Evolutionary conservation across 2,329 filamentous ascomycete genomes (phyloP), one percentile per base, ranked within the genome.

Genomic region (Penicillium sp.): DNA sequence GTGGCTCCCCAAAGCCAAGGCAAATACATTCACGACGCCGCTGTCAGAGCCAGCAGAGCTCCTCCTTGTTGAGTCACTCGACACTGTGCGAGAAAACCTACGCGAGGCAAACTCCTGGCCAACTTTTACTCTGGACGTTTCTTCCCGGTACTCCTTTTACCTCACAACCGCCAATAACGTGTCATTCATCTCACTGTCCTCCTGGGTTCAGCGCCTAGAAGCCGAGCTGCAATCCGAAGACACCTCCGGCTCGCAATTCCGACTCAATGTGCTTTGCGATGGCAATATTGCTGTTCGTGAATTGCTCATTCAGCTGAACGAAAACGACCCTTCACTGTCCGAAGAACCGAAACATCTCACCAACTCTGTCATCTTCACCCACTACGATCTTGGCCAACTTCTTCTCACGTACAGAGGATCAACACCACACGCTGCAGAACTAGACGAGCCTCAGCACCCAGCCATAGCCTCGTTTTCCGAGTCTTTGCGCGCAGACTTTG

Each of bases 101-200:
- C 58, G 60, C 47, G 53, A 66, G 50, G 18, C 54, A 45, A 59
- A 64, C 38, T 69, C 68, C 38, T 83, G 77, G 71, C 81, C 83
- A 14, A 79, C 77, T 3, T 83, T 87, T 63, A 84, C 82, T 0
- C 66, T 72, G 18, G 83, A 85, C 61, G 69, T 79, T 2, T 73
- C 75, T 35, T 82, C 81, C 47, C 77, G 79, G 30, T 84, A 86
- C 64, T 79, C 77, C 16, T 79, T 86, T 59, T 85, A 84, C 62
- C 76, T 84, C 28, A 84, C 83, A 1, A 79, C 80, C 23, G 69
- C 76, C 16, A 76, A 69, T 7, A 82, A 79, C 23, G 77, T 86
- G 4, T 79, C 74, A 58, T 82, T 75, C 59, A 66, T 87, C 33
- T 83, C 81, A 3, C 68, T 86, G 50, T 74, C 77, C 46, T 74